phyloP scores from a whole-genome alignment of 1,139 yeast genomes.

The Lipomyces yarrowii region DNA sequence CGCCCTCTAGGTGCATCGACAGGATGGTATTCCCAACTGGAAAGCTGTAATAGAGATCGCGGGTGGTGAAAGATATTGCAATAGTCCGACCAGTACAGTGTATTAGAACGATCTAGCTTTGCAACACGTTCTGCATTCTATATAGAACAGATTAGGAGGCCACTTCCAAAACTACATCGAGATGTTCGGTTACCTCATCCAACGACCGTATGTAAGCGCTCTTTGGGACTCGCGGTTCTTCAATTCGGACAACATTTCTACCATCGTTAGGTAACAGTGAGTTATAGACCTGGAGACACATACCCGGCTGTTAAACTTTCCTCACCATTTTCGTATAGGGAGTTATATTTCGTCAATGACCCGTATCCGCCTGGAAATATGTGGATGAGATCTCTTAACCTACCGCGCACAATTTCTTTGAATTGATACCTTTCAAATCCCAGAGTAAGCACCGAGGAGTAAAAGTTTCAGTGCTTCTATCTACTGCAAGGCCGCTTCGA shows the following conservation, averaged over 20 bases:
- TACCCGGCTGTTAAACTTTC: slow-evolving; percentile 6
- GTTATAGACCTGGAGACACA: background rate
- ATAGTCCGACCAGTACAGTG: slow-evolving; percentile 82
- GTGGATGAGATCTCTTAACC: background rate
- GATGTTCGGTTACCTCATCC: slow-evolving; percentile 49
- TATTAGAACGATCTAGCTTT: slow-evolving; percentile 47
- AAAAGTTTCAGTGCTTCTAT: slow-evolving; percentile 58
- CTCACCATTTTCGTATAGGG: slow-evolving; percentile 33
- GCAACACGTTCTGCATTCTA: slow-evolving; percentile 36
- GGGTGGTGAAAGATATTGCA: slow-evolving; percentile 71
- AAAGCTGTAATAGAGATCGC: slow-evolving; percentile 53
- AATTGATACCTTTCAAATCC: slow-evolving; percentile 55
- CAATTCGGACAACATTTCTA: slow-evolving; percentile 29
- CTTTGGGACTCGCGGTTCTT: slow-evolving; percentile 44
- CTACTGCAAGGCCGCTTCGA: slow-evolving; percentile 46
- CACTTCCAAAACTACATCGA: background rate
- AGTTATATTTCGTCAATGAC: slow-evolving; percentile 37
- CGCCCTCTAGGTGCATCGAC: slow-evolving; percentile 47
- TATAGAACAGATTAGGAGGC: background rate
- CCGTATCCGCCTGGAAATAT: slow-evolving; percentile 40
- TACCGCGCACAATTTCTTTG: background rate
- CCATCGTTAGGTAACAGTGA: background rate
- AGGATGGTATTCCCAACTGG: slow-evolving; percentile 59
- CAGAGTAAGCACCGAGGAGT: slow-evolving; percentile 79
- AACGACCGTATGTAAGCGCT: slow-evolving; percentile 64